Evolutionary conservation across 1,139 yeast genomes (phyloP).

Genomic region (Debaryomyces robertsiae): DNA sequence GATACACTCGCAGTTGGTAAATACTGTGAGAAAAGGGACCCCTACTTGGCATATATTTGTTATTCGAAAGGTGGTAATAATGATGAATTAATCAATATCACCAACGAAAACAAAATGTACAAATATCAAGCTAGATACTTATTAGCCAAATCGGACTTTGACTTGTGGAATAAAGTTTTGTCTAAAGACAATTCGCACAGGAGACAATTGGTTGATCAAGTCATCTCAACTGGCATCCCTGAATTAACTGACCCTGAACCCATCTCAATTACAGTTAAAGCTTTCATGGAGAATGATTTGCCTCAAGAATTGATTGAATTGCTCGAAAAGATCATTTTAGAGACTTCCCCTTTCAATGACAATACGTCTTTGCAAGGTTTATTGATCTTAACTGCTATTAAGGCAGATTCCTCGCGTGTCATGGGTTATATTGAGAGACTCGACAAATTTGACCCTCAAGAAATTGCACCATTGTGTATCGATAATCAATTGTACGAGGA

Average conservation of each 20-base stretch:
- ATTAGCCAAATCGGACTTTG: constrained; percentile 78
- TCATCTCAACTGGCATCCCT: constrained; percentile 95
- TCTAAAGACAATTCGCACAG: constrained; percentile 78
- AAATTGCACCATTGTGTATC: constrained; percentile 89
- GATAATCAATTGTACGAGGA: constrained; percentile 90
- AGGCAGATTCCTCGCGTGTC: constrained; percentile 89
- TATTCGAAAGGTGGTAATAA: constrained; percentile 95
- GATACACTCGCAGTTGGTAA: constrained; percentile 94
- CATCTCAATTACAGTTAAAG: constrained; percentile 91
- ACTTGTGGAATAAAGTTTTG: constrained; percentile 81
- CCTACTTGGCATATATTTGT: constrained; percentile 95
- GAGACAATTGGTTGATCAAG: constrained; percentile 89
- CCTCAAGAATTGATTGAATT: constrained; percentile 92
- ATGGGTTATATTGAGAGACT: constrained; percentile 81
- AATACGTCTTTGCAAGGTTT: constrained; percentile 94
- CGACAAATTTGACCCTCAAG: constrained; percentile 89
- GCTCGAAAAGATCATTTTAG: constrained; percentile 91
- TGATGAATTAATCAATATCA: constrained; percentile 82
- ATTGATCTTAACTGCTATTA: constrained; percentile 89
- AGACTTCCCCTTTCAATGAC: constrained; percentile 95
- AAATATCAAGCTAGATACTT: constrained; percentile 97
- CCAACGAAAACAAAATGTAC: constrained; percentile 97
- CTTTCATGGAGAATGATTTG: constrained; percentile 94
- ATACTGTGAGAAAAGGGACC: constrained; percentile 99
- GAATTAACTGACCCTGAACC: constrained; percentile 96